phyloP scores from a whole-genome alignment of 2,329 filamentous ascomycete species.

The Zopfia rhizophila region DNA sequence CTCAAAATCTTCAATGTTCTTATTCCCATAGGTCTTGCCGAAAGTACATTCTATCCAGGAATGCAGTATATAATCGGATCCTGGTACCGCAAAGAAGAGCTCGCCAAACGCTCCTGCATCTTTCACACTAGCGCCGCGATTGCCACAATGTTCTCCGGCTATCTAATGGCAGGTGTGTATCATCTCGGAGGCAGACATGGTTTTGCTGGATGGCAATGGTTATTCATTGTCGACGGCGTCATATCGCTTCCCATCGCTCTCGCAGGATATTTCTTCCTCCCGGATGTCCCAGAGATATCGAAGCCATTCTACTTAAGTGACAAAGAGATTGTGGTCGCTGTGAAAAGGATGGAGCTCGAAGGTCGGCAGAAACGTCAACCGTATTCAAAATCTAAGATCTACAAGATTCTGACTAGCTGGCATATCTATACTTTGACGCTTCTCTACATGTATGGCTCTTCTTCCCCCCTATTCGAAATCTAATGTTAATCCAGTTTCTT shows the following conservation, averaged over 20 bases:
- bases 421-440: conserved; percentile 69
- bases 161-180: conserved; percentile 66
- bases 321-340: conserved; percentile 57
- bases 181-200: conserved; percentile 60
- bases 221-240: conserved; percentile 65
- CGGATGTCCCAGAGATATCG: conserved; percentile 63
- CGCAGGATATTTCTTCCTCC: conserved; percentile 60
- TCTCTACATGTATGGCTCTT: conserved; percentile 63
- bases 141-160: conserved; percentile 61
- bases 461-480: conserved; percentile 3
- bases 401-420: conserved; percentile 71
- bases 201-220: conserved; percentile 65
- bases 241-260: conserved; percentile 65
- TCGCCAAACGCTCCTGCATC: conserved; percentile 64
- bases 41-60: conserved; percentile 63
- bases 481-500: conserved; percentile 63
- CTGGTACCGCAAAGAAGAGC: conserved; percentile 63
- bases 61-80: conserved; percentile 64
- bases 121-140: conserved; percentile 62
- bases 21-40: conserved; percentile 55
- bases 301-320: conserved; percentile 60
- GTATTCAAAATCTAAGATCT: conserved; percentile 64
- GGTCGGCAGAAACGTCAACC: conserved; percentile 57
- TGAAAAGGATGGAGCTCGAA: conserved; percentile 62
- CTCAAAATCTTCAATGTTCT: not conserved